Conservation (phyloP, 495 filamentous ascomycete species). For the Annulohypoxylon maeteangense region DNA sequence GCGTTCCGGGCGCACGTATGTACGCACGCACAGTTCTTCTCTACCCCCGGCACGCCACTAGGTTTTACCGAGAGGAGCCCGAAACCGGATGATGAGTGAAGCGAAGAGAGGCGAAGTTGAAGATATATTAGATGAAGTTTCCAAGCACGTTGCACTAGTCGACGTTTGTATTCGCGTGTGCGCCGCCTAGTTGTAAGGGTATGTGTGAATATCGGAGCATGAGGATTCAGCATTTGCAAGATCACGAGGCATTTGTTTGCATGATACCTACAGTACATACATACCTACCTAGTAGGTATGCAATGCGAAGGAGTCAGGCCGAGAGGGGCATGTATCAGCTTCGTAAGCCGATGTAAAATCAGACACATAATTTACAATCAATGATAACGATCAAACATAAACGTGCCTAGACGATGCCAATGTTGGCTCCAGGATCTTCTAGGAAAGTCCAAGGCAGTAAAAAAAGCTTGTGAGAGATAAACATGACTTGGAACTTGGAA, state of each 20-base stretch:
- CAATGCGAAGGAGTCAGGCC: neutral
- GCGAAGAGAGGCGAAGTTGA: neutral
- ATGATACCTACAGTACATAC: conserved; percentile 7
- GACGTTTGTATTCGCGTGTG: neutral
- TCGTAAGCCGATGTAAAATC: neutral
- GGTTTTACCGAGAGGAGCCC: conserved; percentile 26
- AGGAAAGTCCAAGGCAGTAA: neutral
- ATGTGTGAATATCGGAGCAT: neutral
- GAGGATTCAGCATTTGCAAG: conserved; percentile 10
- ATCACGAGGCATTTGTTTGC: conserved; percentile 14
- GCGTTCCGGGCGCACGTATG: neutral
- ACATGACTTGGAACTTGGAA: too few species aligned
- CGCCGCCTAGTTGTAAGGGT: neutral
- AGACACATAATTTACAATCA: neutral
- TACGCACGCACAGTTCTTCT: neutral
- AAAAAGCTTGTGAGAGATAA: neutral
- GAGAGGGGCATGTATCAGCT: conserved; percentile 1
- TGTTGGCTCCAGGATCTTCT: neutral
- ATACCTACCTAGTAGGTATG: too few species aligned
- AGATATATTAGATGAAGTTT: conserved; percentile 3
- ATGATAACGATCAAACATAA: neutral
- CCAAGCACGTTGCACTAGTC: neutral
- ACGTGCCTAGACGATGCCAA: neutral
- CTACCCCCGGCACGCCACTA: neutral
- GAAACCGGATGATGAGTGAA: conserved; percentile 23